Evolutionary conservation across 352 stramenopile species (phyloP), one percentile per base, ranked within the genome.

Genomic region (Phytophthora sp.): DNA sequence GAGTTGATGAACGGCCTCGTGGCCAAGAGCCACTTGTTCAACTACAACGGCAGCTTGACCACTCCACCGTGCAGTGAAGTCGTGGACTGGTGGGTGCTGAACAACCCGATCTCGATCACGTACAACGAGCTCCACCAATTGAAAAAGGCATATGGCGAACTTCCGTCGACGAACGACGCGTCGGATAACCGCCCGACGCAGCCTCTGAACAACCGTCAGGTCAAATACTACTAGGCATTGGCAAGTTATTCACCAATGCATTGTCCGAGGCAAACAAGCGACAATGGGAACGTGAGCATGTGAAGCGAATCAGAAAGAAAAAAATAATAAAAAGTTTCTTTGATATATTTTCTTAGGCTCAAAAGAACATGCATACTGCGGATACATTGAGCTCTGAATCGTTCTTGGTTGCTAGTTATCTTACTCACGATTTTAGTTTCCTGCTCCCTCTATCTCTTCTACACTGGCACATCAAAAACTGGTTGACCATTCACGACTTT

Each of bases 41-140:
- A 86, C 68, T 88, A 89, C 68, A 67, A 59, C n/a, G 80, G 80
- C 21, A 86, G 76, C 23, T 58, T 89, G 16, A 89, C 80, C 15
- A 88, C 80, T 23, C 80, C 80, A 8, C 74, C 74, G 26, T 89
- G 80, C 66, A 80, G 58, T 33, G 80, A 88, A 66, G 74, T 77
- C 45, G 80, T 88, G 15, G 73, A 80, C 66, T 89, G 78, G 76
- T 88, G 74, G 80, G 71, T 89, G 42, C 69, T 88, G 42, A 79
- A 80, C 54, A 84, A 81, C 44, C 79, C 77, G 16, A 69, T 88
- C n/a, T 41, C 69, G 35, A 83, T 88, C 66, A 73, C 74, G n/a
- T 41, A 50, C 18, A 33, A 45, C 27, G 73, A 86, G 30, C 71
- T 79, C 29, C 24, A 73, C 42, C 47, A 60, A 23, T 39, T 88